These are phyloP conservation scores for Chrysoporthe deuterocubensis DNA, from an alignment of 2,329 filamentous ascomycete species.

Conservation along the genomic window DNA sequence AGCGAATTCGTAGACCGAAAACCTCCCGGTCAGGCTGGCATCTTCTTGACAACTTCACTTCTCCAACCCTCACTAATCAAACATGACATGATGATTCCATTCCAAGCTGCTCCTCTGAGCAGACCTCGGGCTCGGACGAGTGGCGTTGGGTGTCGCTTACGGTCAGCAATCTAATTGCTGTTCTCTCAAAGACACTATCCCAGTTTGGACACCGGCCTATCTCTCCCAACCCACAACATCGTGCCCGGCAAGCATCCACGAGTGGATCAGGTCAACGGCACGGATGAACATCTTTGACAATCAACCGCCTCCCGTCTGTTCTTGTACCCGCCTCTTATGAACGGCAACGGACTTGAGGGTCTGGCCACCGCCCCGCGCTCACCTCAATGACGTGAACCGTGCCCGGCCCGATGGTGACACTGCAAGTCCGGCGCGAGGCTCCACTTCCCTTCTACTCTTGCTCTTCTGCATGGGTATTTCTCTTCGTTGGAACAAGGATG, in stretches of 20 bases:
- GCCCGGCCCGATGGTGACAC: background rate
- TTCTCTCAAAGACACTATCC: background rate
- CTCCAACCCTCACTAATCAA: background rate
- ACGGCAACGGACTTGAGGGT: background rate
- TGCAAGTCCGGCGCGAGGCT: background rate
- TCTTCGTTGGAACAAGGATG: background rate
- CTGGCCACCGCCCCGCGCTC: background rate
- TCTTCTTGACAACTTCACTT: background rate
- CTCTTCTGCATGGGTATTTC: background rate
- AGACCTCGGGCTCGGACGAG: background rate
- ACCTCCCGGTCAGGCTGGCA: background rate
- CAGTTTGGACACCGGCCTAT: background rate
- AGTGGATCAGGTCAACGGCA: background rate
- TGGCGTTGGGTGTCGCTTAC: background rate
- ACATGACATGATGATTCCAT: background rate
- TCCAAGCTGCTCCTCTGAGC: background rate
- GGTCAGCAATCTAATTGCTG: background rate
- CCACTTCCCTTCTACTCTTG: background rate
- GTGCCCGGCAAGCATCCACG: background rate
- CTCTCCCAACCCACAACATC: background rate
- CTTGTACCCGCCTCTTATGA: background rate
- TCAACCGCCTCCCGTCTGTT: background rate
- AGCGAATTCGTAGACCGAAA: background rate
- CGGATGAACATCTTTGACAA: background rate
- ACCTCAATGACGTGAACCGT: background rate